phyloP scores from a whole-genome alignment of 768 basidiomycete genomes.

The Termitomyces titanicus region DNA sequence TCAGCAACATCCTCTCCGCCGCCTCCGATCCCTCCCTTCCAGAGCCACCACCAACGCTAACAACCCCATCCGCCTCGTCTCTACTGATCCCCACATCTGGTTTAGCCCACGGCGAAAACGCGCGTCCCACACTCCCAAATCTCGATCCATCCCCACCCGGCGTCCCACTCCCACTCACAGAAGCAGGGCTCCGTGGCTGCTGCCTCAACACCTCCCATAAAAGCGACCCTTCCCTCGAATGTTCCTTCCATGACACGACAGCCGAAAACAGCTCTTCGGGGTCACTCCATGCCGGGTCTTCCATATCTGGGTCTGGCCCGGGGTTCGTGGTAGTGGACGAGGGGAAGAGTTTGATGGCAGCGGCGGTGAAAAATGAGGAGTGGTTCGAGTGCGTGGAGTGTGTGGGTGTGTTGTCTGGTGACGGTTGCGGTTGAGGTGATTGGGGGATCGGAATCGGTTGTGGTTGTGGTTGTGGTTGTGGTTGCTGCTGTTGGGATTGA shows the following conservation, averaged over 20 bases:
- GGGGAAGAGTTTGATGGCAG: constrained; percentile 48
- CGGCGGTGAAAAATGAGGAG: constrained; percentile 49
- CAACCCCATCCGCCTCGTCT: constrained; percentile 47
- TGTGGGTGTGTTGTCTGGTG: constrained; percentile 19
- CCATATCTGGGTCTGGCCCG: constrained; percentile 58
- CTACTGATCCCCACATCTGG: constrained; percentile 54
- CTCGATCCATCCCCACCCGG: neutral
- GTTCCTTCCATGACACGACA: constrained; percentile 58
- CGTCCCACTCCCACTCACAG: too few species aligned
- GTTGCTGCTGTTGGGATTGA: too few species aligned
- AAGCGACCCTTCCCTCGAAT: constrained; percentile 56
- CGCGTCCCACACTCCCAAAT: constrained; percentile 11
- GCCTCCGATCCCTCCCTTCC: constrained; percentile 35
- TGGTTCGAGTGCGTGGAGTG: constrained; percentile 22
- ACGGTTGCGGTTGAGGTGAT: constrained; percentile 6
- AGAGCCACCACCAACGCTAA: constrained; percentile 33
- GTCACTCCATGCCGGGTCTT: constrained; percentile 45
- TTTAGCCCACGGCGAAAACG: constrained; percentile 54
- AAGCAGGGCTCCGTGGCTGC: too few species aligned
- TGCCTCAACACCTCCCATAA: constrained; percentile 63
- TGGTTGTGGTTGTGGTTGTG: constrained; percentile 7
- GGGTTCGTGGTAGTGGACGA: constrained; percentile 16
- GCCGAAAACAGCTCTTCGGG: constrained; percentile 50
- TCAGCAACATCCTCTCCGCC: constrained; percentile 44
- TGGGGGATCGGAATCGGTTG: neutral